Evolutionary conservation across 352 stramenopile genomes (phyloP).

Genomic region (Pythium rishiriense): DNA sequence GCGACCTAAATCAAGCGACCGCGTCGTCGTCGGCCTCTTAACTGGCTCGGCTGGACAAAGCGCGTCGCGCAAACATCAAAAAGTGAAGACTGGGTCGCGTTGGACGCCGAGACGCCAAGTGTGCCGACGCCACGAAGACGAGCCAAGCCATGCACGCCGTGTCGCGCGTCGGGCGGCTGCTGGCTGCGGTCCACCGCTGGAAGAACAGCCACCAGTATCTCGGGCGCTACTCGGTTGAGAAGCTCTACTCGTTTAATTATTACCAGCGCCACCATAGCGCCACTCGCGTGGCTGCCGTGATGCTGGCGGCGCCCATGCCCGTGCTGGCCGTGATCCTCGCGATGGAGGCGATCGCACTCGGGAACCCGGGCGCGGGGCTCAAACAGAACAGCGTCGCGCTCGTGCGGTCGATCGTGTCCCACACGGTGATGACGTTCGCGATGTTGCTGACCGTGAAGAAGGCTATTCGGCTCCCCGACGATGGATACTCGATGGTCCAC

Average conservation of each 20-base stretch:
- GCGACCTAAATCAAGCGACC: no score
- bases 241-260: no score
- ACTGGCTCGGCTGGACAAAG: no score
- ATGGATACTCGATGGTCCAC: slow-evolving; percentile 3
- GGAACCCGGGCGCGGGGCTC: no score
- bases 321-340: not conserved
- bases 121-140: no score
- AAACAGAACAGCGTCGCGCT: slow-evolving; percentile 5
- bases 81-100: no score
- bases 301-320: slow-evolving; percentile 4
- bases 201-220: slow-evolving; percentile 5
- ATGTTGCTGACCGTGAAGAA: slow-evolving; percentile 5
- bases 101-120: no score
- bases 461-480: slow-evolving; percentile 8
- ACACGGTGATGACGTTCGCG: slow-evolving; percentile 7
- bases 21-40: no score
- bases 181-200: slow-evolving; percentile 11
- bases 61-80: no score
- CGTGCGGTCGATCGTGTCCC: slow-evolving; percentile 2
- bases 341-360: no score
- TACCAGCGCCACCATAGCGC: not conserved
- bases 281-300: not conserved
- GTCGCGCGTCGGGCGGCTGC: not conserved
- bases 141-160: not conserved
- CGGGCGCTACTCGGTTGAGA: not conserved